Base-by-base conservation (phyloP, 1,139 yeast species). In the Taphrina sp. region DNA sequence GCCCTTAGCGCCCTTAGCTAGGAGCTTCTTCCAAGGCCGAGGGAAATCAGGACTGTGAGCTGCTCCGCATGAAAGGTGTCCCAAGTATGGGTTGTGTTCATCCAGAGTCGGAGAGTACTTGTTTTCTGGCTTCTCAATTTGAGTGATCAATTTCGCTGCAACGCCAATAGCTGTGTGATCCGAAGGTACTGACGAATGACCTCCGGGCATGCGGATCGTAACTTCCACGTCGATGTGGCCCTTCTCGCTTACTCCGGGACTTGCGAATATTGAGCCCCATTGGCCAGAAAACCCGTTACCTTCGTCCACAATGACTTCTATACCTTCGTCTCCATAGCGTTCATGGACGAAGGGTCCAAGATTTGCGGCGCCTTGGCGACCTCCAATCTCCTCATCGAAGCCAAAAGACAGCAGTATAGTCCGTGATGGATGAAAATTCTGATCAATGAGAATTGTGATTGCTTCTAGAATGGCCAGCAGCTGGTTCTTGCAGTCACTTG, bases 111-210 rank as follows among this genome's bases (percentile, higher is more conserved):
- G 31, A 4, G 44, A 24, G 24, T 52, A 52, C 31, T 42, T 34
- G 35, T 52, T 22, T 17, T 44, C 43, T 24, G 34, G 41, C 43
- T 24, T 24, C 46, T 52, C 52, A 31, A 52, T 44, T 26, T 37
- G 23, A 10, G 34, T 72, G 33, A 67, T 64, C 20, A 83, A 69
- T 56, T 78, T 77, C 1, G 83, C 74, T 60, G 81, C 71, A 39
- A 84, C 75, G n/a, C 90, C 90, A 65, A 84, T 82, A n/a, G 82
- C 76, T 0, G 88, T 83, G 65, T 82, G 87, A 60, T 76, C 80
- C 4, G 84, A 85, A 8, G 90, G 90, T n/a, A 77, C 69, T 1
- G 85, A 80, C 1, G 89, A 81, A 64, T 84, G 90, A 1, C 90
- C 90, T 52, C 90, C 90, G 7, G 79, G 79, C 1, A 84, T 78